A percentile compares a stretch with the other conserved stretches of the same genome.
Evolutionary conservation across 495 filamentous ascomycete species (phyloP).

Genomic region (Penicillium waksmanii): DNA sequence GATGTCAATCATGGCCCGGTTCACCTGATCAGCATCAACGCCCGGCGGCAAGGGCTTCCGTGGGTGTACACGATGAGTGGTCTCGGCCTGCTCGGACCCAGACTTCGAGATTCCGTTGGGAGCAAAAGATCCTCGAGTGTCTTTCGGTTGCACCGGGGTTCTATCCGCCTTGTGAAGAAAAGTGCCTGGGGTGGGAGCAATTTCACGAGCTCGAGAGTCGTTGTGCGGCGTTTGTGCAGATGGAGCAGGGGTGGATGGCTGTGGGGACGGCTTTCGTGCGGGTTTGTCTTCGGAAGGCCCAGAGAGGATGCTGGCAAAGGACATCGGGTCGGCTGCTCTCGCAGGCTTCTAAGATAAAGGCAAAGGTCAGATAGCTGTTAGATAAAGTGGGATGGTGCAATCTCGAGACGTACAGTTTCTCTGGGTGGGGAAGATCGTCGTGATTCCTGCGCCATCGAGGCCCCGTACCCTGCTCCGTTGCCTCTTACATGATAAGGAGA

Average conservation of each 20-base stretch:
- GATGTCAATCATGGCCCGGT: slow-evolving; percentile 64
- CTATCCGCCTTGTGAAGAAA: slow-evolving; percentile 37
- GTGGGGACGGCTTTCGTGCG: slow-evolving; percentile 45
- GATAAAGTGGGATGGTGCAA: neutral
- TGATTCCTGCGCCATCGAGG: slow-evolving; percentile 35
- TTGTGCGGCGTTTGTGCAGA: slow-evolving; percentile 23
- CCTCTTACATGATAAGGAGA: slow-evolving; percentile 41
- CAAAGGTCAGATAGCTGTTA: slow-evolving; percentile 6
- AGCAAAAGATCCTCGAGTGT: slow-evolving; percentile 13
- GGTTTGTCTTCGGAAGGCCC: slow-evolving; percentile 65
- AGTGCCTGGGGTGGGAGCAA: slow-evolving; percentile 27
- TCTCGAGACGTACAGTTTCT: slow-evolving; percentile 39
- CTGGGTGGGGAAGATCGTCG: slow-evolving; percentile 41
- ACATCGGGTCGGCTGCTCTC: slow-evolving; percentile 82
- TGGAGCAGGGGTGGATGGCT: slow-evolving; percentile 29
- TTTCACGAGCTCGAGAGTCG: slow-evolving; percentile 28
- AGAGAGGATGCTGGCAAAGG: slow-evolving; percentile 87
- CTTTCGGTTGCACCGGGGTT: slow-evolving; percentile 27
- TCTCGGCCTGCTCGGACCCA: slow-evolving; percentile 9
- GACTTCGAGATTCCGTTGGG: slow-evolving; percentile 25
- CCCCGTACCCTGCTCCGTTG: slow-evolving; percentile 38
- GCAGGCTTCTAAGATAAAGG: slow-evolving; percentile 56
- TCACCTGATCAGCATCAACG: slow-evolving; percentile 67
- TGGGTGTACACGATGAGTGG: slow-evolving; percentile 14
- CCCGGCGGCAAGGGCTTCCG: slow-evolving; percentile 31